Evolutionary conservation across 495 filamentous ascomycete genomes (phyloP).

Genomic region (Neurospora sp.): DNA sequence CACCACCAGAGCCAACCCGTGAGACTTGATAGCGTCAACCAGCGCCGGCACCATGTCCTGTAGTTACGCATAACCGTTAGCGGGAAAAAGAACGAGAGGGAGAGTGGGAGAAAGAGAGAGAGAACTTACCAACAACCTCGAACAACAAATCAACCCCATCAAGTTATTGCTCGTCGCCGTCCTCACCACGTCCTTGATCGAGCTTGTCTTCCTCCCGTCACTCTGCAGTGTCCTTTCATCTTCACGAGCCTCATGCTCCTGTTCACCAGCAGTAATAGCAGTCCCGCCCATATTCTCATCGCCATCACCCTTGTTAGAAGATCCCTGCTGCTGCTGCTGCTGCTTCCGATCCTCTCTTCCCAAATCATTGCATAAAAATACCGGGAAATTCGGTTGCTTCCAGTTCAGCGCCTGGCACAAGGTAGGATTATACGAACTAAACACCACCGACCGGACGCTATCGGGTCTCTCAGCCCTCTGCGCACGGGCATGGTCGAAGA

Average conservation of each 20-base stretch:
- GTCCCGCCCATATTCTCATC: neutral
- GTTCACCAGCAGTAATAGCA: constrained; percentile 1
- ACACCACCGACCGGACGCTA: constrained; percentile 74
- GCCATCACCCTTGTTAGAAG: neutral
- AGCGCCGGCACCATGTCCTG: constrained; percentile 89
- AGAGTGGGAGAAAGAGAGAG: neutral
- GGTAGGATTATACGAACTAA: constrained; percentile 80
- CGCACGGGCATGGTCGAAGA: constrained; percentile 82
- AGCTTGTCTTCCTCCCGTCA: constrained; percentile 61
- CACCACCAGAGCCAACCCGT: constrained; percentile 85
- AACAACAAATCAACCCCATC: constrained; percentile 90
- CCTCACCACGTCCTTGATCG: constrained; percentile 87
- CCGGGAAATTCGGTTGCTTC: constrained; percentile 98
- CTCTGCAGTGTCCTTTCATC: constrained; percentile 38
- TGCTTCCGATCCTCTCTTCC: constrained; percentile 39
- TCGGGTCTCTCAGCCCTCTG: constrained; percentile 57
- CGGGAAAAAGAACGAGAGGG: neutral
- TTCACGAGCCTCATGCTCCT: constrained; percentile 2
- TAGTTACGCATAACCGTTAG: constrained; percentile 35
- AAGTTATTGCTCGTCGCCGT: constrained; percentile 95
- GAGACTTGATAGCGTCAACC: constrained; percentile 84
- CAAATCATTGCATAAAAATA: constrained; percentile 89
- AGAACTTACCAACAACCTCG: constrained; percentile 64
- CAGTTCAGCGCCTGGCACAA: constrained; percentile 92
- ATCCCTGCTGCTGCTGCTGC: neutral